These are phyloP conservation scores for Streptanthus diversifolius DNA, from an alignment of 345 rosid genomes.

Conservation along the genomic window DNA sequence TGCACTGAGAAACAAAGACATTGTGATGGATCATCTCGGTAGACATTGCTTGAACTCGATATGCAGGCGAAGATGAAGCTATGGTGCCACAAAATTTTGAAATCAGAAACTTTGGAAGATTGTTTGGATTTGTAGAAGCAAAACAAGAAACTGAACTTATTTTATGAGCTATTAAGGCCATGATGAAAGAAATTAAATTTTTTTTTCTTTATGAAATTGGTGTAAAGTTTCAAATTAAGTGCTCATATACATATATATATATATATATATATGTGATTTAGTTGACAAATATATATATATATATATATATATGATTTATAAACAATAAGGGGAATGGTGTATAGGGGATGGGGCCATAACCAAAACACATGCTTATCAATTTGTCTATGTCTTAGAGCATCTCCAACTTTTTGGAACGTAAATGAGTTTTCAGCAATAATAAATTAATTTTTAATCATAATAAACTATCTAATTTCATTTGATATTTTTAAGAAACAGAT, in stretches of 20 bases:
- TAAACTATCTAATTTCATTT: too few species aligned
- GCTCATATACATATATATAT: neutral
- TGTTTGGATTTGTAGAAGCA: neutral
- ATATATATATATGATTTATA: neutral
- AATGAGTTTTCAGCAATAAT: too few species aligned
- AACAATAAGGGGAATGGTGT: too few species aligned
- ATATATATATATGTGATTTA: too few species aligned
- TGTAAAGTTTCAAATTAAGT: neutral
- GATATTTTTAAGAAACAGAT: too few species aligned
- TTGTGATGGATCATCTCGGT: too few species aligned
- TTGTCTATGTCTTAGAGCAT: too few species aligned
- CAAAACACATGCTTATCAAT: too few species aligned
- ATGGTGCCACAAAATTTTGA: neutral
- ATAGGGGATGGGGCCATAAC: too few species aligned
- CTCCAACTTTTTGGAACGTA: too few species aligned
- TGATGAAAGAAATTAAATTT: neutral
- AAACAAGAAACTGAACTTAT: neutral
- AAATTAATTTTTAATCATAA: too few species aligned
- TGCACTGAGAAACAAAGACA: slow-evolving; percentile 44
- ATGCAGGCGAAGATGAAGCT: neutral
- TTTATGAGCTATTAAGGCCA: neutral
- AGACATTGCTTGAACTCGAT: neutral
- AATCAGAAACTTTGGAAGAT: neutral
- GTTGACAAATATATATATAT: too few species aligned
- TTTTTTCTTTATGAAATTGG: neutral